Evolutionary conservation across 2,329 filamentous ascomycete genomes (phyloP).

Genomic region (Trichoderma sp.): DNA sequence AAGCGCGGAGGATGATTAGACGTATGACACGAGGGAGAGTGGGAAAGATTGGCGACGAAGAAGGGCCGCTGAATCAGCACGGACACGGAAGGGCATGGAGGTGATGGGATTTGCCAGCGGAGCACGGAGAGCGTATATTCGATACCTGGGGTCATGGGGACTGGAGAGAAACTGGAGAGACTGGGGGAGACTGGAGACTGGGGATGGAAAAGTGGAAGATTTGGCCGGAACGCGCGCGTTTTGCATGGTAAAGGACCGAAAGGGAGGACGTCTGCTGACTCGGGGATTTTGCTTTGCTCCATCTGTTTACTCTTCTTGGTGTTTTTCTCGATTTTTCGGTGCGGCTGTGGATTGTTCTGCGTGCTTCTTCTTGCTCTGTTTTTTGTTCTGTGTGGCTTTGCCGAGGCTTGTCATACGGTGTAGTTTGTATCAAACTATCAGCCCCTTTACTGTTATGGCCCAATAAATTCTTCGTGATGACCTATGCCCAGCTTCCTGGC

Average conservation of each 20-base stretch:
- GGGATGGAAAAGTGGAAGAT: too few relatives aligned
- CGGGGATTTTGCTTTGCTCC: conserved; percentile 9
- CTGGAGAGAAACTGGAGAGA: too few relatives aligned
- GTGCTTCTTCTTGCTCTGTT: not conserved
- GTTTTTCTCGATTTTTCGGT: conserved; percentile 6
- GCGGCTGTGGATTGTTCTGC: not conserved
- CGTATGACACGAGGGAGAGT: not conserved
- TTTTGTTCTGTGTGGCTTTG: not conserved
- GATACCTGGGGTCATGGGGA: conserved; percentile 8
- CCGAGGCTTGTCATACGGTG: too few relatives aligned
- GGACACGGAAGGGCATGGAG: not conserved
- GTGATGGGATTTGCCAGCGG: not conserved
- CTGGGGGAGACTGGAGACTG: too few relatives aligned
- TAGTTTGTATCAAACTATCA: not conserved
- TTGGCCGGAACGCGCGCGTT: not conserved
- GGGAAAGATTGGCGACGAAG: not conserved
- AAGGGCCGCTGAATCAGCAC: conserved; percentile 22
- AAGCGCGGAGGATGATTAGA: not conserved
- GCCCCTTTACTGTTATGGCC: too few relatives aligned
- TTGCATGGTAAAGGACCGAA: conserved; percentile 24
- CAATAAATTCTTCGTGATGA: not conserved
- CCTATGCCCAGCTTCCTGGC: not conserved
- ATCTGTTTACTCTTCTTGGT: not conserved
- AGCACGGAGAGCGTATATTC: not conserved
- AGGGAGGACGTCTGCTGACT: conserved; percentile 24